phyloP scores from a whole-genome alignment of 257 asterid species.

The Nicotiana benthamiana region DNA sequence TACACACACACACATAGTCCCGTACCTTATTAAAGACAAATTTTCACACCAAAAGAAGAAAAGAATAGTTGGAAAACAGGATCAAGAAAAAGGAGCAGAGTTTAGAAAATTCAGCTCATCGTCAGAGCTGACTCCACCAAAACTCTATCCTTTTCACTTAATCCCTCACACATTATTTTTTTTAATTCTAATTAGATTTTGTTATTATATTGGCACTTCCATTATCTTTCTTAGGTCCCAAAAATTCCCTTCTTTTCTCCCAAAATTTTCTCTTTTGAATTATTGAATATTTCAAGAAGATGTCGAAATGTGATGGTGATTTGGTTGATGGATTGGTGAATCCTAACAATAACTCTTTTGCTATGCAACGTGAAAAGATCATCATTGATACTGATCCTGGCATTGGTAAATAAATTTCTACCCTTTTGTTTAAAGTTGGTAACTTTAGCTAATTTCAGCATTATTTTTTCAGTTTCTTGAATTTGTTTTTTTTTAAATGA shows the following conservation, averaged over 20 bases:
- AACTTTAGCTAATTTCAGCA: too few species aligned
- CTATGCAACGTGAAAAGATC: conserved; percentile 10
- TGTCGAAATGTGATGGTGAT: conserved; percentile 6
- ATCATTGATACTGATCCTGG: conserved; percentile 47
- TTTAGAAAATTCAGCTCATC: conserved; percentile 1
- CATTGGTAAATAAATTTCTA: conserved; percentile 21
- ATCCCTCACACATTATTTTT: neutral
- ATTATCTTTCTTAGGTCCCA: neutral
- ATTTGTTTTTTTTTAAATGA: too few species aligned
- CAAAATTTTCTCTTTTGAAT: neutral
- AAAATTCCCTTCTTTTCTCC: neutral
- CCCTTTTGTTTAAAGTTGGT: neutral
- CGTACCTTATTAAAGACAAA: neutral
- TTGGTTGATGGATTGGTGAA: neutral
- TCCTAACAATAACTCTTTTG: neutral
- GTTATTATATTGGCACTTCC: neutral
- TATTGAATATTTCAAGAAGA: neutral
- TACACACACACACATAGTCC: neutral
- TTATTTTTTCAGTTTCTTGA: neutral
- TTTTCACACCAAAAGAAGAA: neutral
- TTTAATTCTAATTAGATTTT: neutral
- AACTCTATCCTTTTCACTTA: neutral
- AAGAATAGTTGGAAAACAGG: neutral
- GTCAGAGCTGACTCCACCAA: neutral
- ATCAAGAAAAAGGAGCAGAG: neutral